These are phyloP conservation scores for Termitomyces sp. DNA, from an alignment of 768 basidiomycete species.

Conservation along the genomic window DNA sequence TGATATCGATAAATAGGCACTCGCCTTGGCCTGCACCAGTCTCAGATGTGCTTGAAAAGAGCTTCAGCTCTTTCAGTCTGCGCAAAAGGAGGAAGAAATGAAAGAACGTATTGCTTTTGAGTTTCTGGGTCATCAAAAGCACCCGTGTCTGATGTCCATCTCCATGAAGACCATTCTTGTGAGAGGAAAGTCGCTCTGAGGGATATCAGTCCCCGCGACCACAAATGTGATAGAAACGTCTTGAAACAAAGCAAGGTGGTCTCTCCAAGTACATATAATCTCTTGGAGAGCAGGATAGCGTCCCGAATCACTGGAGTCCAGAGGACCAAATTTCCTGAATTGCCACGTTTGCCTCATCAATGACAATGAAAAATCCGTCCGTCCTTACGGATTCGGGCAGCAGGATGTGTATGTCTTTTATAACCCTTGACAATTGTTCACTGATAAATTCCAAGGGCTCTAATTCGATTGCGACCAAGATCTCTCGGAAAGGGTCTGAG, in stretches of 20 bases:
- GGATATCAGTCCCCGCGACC: not conserved
- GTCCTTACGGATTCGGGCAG: not conserved
- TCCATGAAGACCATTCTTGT: not conserved
- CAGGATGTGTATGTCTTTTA: not conserved
- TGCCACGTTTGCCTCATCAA: slow-evolving; percentile 7
- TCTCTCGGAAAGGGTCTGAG: not conserved
- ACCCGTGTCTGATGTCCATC: not conserved
- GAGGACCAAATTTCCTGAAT: not conserved
- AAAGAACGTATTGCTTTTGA: not conserved
- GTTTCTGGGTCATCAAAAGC: not conserved
- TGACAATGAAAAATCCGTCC: not conserved
- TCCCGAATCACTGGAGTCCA: not conserved
- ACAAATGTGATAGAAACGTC: slow-evolving; percentile 1
- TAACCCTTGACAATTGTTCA: not conserved
- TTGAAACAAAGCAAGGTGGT: not conserved
- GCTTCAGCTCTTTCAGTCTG: not conserved
- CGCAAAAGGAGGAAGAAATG: not conserved
- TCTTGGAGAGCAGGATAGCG: not conserved
- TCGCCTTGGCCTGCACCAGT: not conserved
- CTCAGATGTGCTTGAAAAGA: not conserved
- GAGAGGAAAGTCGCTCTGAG: not conserved
- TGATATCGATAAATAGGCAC: not conserved
- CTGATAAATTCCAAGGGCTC: not conserved
- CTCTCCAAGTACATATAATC: not conserved
- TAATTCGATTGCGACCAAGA: not conserved